Base-by-base conservation (phyloP, 2,329 filamentous ascomycete genomes). In the Raffaelea deltoideospora region DNA sequence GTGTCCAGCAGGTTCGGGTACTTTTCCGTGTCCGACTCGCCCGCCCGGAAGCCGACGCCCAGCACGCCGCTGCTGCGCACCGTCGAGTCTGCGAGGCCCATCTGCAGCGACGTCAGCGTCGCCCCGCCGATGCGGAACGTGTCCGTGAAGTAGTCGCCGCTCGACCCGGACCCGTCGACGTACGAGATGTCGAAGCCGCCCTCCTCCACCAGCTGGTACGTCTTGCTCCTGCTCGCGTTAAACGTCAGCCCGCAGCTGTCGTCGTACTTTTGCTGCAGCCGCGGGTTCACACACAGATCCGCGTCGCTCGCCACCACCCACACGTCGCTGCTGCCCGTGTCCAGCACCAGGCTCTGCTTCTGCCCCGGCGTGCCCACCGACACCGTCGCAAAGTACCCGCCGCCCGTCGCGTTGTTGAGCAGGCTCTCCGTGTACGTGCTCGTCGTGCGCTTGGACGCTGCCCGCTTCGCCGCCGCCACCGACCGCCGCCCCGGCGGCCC, bases 1-100 rank as follows among this genome's bases (percentile, higher is more conserved):
- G 72, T 63, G 51, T 76, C 67, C 15, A 84, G 63, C 23, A 88
- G 60, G 50, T 81, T 72, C 13, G 61, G 58, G 48, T 72, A 72
- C 1, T 54, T 50, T 5, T 41, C 48, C 2, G 31, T 24, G 11
- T 69, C 51, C 18, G 64, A 60, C 40, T 67, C 65, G 43, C 64
- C 69, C 21, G 59, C 52, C 42, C 61, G 58, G 47, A 72, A 74
- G 37, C 72, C 72, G 35, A 78, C 56, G 17, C 73, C 73, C 53
- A 77, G 59, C 37, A 77, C 63, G 21, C 73, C 72, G 2, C 63
- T 65, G 27, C 62, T 58, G 31, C 68, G 63, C 5, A 60, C 60
- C 1, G 65, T 65, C 26, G 56, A 45, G 27, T 50, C 52, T 6
- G 67, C 73, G 20, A 72, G 55, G 18, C 72, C 72, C 45, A 75